Base-by-base conservation (phyloP, 495 filamentous ascomycete species). In the Massariosphaeria phaeospora region DNA sequence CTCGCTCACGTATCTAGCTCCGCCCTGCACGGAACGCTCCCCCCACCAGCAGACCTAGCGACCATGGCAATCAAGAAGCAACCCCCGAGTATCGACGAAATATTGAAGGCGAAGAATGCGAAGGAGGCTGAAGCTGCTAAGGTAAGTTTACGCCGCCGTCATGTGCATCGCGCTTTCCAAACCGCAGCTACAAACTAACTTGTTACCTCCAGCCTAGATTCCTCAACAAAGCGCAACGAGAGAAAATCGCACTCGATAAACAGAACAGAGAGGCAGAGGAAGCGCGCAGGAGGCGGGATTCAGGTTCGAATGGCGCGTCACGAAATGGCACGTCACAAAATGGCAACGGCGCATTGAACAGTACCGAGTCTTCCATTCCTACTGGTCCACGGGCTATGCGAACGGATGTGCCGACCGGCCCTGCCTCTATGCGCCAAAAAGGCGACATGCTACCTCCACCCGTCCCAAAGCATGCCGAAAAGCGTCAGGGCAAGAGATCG, bases 201-300 rank as follows among this genome's bases (percentile, higher is more conserved):
- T 54, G 35, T 43, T 58, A 27, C 66, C 25, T 30, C 23, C 25
- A 95, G 80, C 94, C 94, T 2, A 91, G 91, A 73, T 98, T 95
- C 67, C 72, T 98, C 10, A 85, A 88, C 2, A 96, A 91, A 75
- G 86, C 86, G 29, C 79, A 96, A 67, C 83, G 93, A 33, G 94
- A 97, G 67, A 82, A 82, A 44, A 67, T 96, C 49, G 90, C 89
- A 5, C 72, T 90, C 7, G 91, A 96, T 66, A 95, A 91, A 70
- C 78, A 86, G 46, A 75, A 79, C 15, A 91, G 94, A 66, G 91
- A 95, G 57, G 86, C 88, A 17, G 85, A 89, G 55, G 87, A 84
- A 44, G 76, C 74, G 43, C n/a, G 20, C 18, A 80, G 76, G 48
- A 73, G 72, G 23, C 81, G 78, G 57, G 70, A 75, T n/a, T 74